Percentiles rank a stretch among this genome's conserved stretches.
These are phyloP conservation scores for Euphorbia schlechtendalii DNA, from an alignment of 441 rosid genomes.

Conservation along the genomic window DNA sequence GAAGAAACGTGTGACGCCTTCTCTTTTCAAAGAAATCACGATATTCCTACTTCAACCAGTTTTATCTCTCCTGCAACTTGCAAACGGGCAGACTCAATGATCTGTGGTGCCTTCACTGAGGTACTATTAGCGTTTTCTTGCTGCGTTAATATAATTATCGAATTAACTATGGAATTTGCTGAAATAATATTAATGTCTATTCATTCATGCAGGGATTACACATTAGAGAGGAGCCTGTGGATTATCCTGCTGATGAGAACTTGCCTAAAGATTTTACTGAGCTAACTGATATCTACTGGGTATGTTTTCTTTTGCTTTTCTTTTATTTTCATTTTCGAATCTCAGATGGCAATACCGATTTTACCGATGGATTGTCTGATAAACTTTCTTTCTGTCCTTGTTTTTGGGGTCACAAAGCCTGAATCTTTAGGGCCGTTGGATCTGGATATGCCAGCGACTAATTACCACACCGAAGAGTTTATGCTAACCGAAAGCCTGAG, in stretches of 20 bases:
- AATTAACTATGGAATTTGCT: no score
- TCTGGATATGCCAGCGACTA: constrained; percentile 60
- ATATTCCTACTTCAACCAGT: constrained; percentile 23
- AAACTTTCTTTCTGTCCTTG: neutral
- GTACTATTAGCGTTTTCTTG: constrained; percentile 34
- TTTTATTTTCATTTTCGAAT: neutral
- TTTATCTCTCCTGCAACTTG: no score
- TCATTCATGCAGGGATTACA: constrained; percentile 46
- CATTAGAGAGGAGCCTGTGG: constrained; percentile 26
- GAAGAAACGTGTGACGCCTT: constrained; percentile 99
- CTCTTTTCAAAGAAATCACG: constrained; percentile 51
- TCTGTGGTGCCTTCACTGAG: constrained; percentile 34
- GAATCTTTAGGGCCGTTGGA: constrained; percentile 85
- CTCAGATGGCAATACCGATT: no score
- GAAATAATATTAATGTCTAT: no score
- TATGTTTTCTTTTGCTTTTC: constrained; percentile 21
- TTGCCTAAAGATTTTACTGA: constrained; percentile 45
- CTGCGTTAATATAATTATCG: no score
- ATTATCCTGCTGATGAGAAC: constrained; percentile 33
- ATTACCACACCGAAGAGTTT: constrained; percentile 60
- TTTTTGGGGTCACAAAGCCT: constrained; percentile 34
- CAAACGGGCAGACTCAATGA: constrained; percentile 23
- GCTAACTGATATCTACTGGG: constrained; percentile 88
- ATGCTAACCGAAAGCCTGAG: constrained; percentile 75
- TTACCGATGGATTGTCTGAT: neutral